These are phyloP conservation scores for Phoenix roebelenii DNA, from an alignment of 176 grass and related monocot species.

Conservation along the genomic window DNA sequence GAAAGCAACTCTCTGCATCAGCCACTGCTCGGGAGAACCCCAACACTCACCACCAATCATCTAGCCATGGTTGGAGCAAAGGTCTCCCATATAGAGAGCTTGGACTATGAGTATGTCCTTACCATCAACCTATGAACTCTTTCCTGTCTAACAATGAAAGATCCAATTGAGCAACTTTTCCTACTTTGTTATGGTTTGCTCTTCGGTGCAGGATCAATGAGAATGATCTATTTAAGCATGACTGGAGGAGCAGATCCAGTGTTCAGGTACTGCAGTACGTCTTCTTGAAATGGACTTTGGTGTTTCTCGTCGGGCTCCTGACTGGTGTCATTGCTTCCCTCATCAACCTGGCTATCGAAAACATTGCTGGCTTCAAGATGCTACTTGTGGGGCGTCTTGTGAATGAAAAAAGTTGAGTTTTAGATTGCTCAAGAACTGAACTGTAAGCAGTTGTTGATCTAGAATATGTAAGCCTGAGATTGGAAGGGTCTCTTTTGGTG, in stretches of 20 bases:
- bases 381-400: slow-evolving; percentile 55
- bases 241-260: slow-evolving; percentile 85
- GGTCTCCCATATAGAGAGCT: slow-evolving; percentile 91
- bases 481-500: background rate
- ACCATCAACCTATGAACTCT: background rate
- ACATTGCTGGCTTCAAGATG: slow-evolving; percentile 91
- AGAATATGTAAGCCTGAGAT: slow-evolving; percentile 4
- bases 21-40: slow-evolving; percentile 61
- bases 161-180: slow-evolving; percentile 3
- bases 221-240: slow-evolving; percentile 92
- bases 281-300: slow-evolving; percentile 81
- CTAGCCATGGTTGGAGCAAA: slow-evolving; percentile 88
- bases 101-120: slow-evolving; percentile 77
- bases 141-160: background rate
- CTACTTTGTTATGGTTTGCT: background rate
- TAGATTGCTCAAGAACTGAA: no score
- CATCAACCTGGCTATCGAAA: slow-evolving; percentile 94
- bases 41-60: slow-evolving; percentile 55
- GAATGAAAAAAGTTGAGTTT: slow-evolving; percentile 37
- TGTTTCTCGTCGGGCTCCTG: slow-evolving; percentile 81
- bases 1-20: slow-evolving; percentile 34
- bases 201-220: slow-evolving; percentile 62
- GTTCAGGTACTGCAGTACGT: slow-evolving; percentile 82
- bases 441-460: background rate
- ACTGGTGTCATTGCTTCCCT: slow-evolving; percentile 78